Conservation (phyloP, 768 basidiomycete genomes). For the Pulveroboletus sp. region DNA sequence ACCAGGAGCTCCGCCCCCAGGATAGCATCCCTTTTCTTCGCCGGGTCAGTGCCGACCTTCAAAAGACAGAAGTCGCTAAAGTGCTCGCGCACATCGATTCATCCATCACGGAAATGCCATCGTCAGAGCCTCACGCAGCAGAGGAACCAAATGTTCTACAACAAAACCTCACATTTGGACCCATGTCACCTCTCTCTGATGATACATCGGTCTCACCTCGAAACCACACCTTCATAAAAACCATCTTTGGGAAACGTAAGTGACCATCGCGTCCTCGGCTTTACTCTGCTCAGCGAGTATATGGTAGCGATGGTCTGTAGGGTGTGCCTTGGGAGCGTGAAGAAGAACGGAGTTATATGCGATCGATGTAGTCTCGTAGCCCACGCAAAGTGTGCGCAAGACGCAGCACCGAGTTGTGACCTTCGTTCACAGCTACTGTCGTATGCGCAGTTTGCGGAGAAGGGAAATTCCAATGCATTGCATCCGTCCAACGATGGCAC, state of each 20-base stretch:
- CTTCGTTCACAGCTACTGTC: conserved; percentile 74
- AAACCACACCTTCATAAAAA: conserved; percentile 85
- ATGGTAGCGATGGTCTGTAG: conserved; percentile 77
- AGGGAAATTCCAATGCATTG: conserved; percentile 53
- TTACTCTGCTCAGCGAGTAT: conserved; percentile 5
- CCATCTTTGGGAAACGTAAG: conserved; percentile 88
- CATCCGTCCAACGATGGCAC: conserved; percentile 49
- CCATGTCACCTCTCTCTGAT: conserved; percentile 27
- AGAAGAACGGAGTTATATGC: conserved; percentile 85
- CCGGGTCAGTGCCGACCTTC: conserved; percentile 82
- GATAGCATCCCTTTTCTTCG: conserved; percentile 95
- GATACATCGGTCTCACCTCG: conserved; percentile 49
- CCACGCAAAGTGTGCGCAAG: conserved; percentile 69
- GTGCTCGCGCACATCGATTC: conserved; percentile 41
- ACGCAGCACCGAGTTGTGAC: conserved; percentile 78
- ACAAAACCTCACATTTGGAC: conserved; percentile 38
- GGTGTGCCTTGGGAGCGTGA: conserved; percentile 73
- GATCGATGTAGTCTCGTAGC: conserved; percentile 86
- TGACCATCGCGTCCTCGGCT: conserved; percentile 10
- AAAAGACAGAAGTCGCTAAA: conserved; percentile 62
- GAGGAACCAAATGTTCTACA: conserved; percentile 36
- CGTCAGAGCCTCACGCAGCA: conserved; percentile 42
- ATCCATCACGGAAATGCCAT: conserved; percentile 33
- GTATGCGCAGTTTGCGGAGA: conserved; percentile 75
- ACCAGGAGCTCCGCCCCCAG: conserved; percentile 77